Base-by-base conservation (phyloP, 2,329 filamentous ascomycete species). In the Fusarium sp. region DNA sequence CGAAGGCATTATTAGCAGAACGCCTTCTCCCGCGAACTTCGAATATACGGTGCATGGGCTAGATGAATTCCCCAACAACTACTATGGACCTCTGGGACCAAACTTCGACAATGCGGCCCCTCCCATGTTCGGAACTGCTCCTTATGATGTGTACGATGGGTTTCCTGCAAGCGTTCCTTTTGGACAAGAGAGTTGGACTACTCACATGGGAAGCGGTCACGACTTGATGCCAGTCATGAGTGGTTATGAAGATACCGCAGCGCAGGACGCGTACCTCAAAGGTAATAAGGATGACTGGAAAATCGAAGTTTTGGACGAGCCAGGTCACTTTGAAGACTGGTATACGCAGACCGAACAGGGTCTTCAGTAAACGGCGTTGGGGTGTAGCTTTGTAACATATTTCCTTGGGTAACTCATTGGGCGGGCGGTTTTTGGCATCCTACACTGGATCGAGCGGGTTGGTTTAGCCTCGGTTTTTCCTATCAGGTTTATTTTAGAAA, bases 251-350 rank as follows among this genome's bases (percentile, higher is more conserved):
- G 65, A 65, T 35, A 20, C 54, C 4, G 59, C 55, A 47, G 64
- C 68, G 19, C 74, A 75, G 47, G 74, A 76, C 20, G 70, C 60
- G 7, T 78, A 77, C 47, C 70, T 81, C 28, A 74, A 69, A 43
- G 78, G 79, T 22, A 72, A 67, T 11, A 71, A 77, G 32, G 70
- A 68, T 13, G 78, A 78, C 50, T 81, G 79, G 79, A 70, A 76
- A 55, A 68, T 80, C 10, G 75, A 78, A 63, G 71, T 77, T 20
- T 56, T 80, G 10, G 76, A 77, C 10, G 74, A 75, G 22, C 66
- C 62, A 20, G 69, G 70, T 22, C 75, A 76, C 47, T 78, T 77
- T 57, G 74, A 74, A 32, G 63, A 77, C 33, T 79, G 77, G 76
- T 75, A 78, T 59, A 58, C 64, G 14, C 74, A 75, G 62, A 70